phyloP scores from a whole-genome alignment of 768 basidiomycete species.

The Amanita brunnescens region DNA sequence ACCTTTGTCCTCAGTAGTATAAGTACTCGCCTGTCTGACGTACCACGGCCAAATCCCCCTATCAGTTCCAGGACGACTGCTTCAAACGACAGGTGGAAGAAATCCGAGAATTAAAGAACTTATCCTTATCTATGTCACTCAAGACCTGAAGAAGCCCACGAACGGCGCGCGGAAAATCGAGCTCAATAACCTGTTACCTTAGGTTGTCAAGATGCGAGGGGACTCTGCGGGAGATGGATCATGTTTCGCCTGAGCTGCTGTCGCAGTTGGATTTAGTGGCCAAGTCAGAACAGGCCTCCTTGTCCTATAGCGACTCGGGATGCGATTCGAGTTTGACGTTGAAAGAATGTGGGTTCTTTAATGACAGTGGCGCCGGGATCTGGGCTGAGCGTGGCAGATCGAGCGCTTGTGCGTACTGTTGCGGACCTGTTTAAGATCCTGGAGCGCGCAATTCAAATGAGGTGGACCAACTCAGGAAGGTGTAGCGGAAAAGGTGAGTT shows the following conservation, averaged over 20 bases:
- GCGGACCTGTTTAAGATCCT: conserved; percentile 68
- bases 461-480: conserved; percentile 52
- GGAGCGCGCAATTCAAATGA: conserved; percentile 61
- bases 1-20: no score
- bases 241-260: conserved; percentile 78
- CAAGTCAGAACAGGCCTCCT: conserved; percentile 67
- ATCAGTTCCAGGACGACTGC: conserved; percentile 74
- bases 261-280: conserved; percentile 78
- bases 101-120: conserved; percentile 94
- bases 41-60: conserved; percentile 89
- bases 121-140: conserved; percentile 91
- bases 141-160: conserved; percentile 79
- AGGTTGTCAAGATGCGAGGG: conserved; percentile 79
- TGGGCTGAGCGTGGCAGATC: conserved; percentile 53
- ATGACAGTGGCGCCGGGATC: conserved; percentile 6
- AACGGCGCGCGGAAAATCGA: conserved; percentile 91
- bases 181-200: conserved; percentile 84
- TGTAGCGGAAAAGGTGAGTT: conserved; percentile 70
- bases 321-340: conserved; percentile 62
- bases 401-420: conserved; percentile 67
- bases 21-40: conserved; percentile 79
- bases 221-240: conserved; percentile 68
- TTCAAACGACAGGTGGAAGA: conserved; percentile 92
- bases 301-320: conserved; percentile 50
- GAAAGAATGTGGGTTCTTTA: conserved; percentile 22